Conservation (phyloP, 208 protist species). For the Wallacemonas rigidus region DNA sequence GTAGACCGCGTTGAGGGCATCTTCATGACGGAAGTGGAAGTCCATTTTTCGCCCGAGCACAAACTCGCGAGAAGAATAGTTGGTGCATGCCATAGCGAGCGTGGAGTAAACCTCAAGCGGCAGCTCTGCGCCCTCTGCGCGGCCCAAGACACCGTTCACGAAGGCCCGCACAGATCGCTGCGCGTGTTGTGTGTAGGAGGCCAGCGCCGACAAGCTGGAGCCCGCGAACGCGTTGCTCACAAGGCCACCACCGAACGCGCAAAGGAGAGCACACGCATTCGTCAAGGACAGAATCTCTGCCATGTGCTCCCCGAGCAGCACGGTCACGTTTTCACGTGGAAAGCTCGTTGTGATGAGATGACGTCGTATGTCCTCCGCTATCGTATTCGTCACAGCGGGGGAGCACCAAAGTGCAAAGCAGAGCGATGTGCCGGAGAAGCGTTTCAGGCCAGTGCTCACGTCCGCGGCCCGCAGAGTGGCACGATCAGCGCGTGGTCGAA, state of each 20-base stretch:
- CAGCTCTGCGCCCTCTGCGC: constrained; percentile 42
- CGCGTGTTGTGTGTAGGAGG: constrained; percentile 78
- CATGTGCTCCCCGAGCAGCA: constrained; percentile 30
- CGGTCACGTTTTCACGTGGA: constrained; percentile 65
- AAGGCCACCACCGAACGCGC: constrained; percentile 81
- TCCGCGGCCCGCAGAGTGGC: neutral
- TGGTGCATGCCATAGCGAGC: constrained; percentile 61
- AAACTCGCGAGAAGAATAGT: constrained; percentile 75
- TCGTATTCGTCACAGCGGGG: neutral
- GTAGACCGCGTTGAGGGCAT: constrained; percentile 68
- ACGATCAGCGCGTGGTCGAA: constrained; percentile 5
- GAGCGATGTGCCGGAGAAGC: constrained; percentile 48
- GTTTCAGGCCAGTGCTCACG: constrained; percentile 2
- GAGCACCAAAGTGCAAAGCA: constrained; percentile 40
- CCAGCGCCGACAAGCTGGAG: constrained; percentile 48
- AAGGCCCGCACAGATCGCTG: constrained; percentile 51
- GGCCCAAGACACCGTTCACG: constrained; percentile 27
- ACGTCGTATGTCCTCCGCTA: constrained; percentile 7
- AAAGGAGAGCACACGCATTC: constrained; percentile 75
- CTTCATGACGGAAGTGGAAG: constrained; percentile 74
- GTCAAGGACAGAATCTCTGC: constrained; percentile 60
- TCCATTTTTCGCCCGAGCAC: constrained; percentile 70
- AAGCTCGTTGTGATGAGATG: constrained; percentile 34
- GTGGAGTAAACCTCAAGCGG: constrained; percentile 46
- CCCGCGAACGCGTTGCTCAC: constrained; percentile 81